Conservation (phyloP, 345 rosid species). For the Gossypium sturtianum region DNA sequence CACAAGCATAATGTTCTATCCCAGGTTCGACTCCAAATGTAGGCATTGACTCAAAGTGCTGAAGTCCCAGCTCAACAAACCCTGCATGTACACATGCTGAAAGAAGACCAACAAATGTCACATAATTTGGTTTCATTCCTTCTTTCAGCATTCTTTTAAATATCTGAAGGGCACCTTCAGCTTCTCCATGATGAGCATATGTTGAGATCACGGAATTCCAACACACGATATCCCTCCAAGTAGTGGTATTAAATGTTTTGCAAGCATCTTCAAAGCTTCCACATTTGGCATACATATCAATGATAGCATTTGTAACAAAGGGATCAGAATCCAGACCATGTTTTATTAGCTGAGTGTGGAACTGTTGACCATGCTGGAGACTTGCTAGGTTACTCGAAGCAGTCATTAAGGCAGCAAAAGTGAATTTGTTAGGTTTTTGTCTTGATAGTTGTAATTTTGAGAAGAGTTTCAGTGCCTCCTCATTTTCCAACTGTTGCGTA, state of each 20-base stretch:
- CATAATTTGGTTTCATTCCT: conserved; percentile 56
- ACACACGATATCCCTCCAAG: conserved; percentile 46
- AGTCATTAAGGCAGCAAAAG: conserved; percentile 57
- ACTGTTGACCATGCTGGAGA: conserved; percentile 55
- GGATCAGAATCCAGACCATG: conserved; percentile 44
- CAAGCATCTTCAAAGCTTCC: conserved; percentile 58
- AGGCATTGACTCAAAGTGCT: conserved; percentile 44
- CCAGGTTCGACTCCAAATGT: conserved; percentile 53
- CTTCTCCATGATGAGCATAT: conserved; percentile 70
- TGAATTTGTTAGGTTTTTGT: conserved; percentile 51
- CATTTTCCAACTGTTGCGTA: conserved; percentile 50
- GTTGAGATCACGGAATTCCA: conserved; percentile 72
- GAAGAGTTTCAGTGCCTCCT: conserved; percentile 60
- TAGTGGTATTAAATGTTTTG: conserved; percentile 35
- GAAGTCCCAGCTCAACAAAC: conserved; percentile 51
- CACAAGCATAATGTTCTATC: conserved; percentile 59
- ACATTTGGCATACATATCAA: conserved; percentile 81
- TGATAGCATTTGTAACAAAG: conserved; percentile 46
- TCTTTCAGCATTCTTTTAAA: conserved; percentile 47
- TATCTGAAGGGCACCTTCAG: conserved; percentile 43
- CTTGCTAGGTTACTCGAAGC: conserved; percentile 62
- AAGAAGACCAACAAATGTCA: conserved; percentile 64
- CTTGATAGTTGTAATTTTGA: conserved; percentile 36
- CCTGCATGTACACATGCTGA: conserved; percentile 80
- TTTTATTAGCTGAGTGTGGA: conserved; percentile 51